Percentiles rank a stretch among this genome's conserved stretches.
These are phyloP conservation scores for Inonotus obliquus DNA, from an alignment of 1,284 basidiomycete genomes.

Conservation along the genomic window DNA sequence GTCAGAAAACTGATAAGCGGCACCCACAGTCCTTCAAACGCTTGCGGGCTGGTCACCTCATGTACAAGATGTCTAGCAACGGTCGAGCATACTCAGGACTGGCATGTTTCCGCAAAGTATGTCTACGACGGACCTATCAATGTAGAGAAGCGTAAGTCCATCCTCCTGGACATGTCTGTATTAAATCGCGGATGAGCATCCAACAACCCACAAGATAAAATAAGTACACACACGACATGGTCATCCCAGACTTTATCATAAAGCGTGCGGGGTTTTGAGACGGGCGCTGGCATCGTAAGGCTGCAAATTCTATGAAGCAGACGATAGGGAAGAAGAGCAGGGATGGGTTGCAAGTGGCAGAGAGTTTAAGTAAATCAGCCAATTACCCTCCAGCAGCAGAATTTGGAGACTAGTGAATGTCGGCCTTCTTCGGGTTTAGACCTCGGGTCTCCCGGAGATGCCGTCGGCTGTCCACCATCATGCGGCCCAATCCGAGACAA, in stretches of 20 bases:
- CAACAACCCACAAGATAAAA: neutral
- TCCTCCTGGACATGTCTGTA: conserved; percentile 70
- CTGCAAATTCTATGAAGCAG: neutral
- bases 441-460: neutral
- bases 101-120: neutral
- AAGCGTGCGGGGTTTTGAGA: conserved; percentile 29
- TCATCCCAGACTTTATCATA: conserved; percentile 98
- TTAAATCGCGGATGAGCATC: neutral
- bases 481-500: neutral
- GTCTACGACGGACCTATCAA: conserved; percentile 64
- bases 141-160: conserved; percentile 87
- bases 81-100: neutral
- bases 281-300: conserved; percentile 13
- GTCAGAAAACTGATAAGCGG: neutral
- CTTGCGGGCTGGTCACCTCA: conserved; percentile 95
- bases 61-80: conserved; percentile 83
- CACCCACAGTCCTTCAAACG: conserved; percentile 87
- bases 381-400: neutral
- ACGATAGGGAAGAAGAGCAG: neutral
- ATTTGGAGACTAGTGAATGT: conserved; percentile 83
- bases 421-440: conserved; percentile 6
- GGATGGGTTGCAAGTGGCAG: neutral
- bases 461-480: neutral
- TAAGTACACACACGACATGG: conserved; percentile 73
- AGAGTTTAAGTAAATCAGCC: neutral